Evolutionary conservation across 2,329 filamentous ascomycete genomes (phyloP).

Genomic region (Stagonosporopsis tanaceti): DNA sequence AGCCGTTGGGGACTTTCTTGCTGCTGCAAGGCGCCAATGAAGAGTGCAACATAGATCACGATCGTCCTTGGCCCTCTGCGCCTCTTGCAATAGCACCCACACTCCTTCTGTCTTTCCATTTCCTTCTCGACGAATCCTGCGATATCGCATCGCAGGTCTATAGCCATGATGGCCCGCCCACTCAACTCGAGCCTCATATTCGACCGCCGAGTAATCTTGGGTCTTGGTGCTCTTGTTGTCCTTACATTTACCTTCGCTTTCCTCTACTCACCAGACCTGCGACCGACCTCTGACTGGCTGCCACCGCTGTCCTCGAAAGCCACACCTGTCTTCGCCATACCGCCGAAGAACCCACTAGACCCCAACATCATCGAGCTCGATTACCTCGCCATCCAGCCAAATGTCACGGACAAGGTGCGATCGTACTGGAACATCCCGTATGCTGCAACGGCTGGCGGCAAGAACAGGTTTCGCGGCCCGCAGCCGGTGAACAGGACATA

Average conservation of each 20-base stretch:
- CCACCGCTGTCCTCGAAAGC: slow-evolving; percentile 34
- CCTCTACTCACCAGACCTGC: slow-evolving; percentile 37
- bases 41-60: slow-evolving; percentile 15
- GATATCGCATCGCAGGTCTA: slow-evolving; percentile 11
- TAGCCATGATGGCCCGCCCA: slow-evolving; percentile 30
- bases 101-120: neutral
- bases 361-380: slow-evolving; percentile 43
- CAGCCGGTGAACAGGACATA: slow-evolving; percentile 41
- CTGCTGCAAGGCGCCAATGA: slow-evolving; percentile 24
- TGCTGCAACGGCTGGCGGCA: slow-evolving; percentile 38
- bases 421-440: slow-evolving; percentile 47
- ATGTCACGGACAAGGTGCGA: slow-evolving; percentile 38
- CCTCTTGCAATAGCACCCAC: neutral
- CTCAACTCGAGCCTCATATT: slow-evolving; percentile 39
- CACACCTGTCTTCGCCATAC: slow-evolving; percentile 31
- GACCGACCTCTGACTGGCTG: slow-evolving; percentile 37
- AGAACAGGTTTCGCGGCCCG: slow-evolving; percentile 43
- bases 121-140: slow-evolving; percentile 3
- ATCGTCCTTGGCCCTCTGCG: neutral
- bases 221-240: slow-evolving; percentile 30
- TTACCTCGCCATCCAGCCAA: slow-evolving; percentile 41
- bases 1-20: slow-evolving; percentile 17
- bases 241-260: slow-evolving; percentile 38
- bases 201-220: slow-evolving; percentile 36
- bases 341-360: slow-evolving; percentile 35